phyloP scores from a whole-genome alignment of 179 eudicot species.

The Vitellaria paradoxa region DNA sequence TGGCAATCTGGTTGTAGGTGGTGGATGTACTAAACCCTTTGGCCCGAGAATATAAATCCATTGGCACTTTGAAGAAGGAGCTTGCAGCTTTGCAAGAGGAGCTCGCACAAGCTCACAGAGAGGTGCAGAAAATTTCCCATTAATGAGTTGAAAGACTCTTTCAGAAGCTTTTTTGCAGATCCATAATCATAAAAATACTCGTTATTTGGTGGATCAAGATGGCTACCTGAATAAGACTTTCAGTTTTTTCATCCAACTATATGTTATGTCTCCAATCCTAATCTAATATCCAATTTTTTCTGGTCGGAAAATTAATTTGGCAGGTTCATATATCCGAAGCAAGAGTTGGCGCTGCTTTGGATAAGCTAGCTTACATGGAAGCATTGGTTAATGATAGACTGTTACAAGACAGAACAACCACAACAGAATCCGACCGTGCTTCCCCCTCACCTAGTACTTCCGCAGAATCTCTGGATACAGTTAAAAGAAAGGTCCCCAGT shows the following conservation, averaged over 20 bases:
- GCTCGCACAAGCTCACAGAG: constrained; percentile 72
- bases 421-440: constrained; percentile 29
- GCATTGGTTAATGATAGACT: constrained; percentile 78
- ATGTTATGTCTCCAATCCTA: background rate
- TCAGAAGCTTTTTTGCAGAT: background rate
- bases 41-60: constrained; percentile 84
- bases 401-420: constrained; percentile 59
- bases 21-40: constrained; percentile 90
- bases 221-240: background rate
- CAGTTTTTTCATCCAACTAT: background rate
- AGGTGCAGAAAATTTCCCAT: constrained; percentile 38
- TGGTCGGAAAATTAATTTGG: constrained; percentile 10
- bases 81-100: constrained; percentile 77
- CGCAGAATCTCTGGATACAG: constrained; percentile 27
- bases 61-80: constrained; percentile 80
- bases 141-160: background rate
- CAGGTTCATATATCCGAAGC: constrained; percentile 99
- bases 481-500: constrained; percentile 37
- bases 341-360: constrained; percentile 78
- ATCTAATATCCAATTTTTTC: background rate
- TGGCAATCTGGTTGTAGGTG: constrained; percentile 42
- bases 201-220: too few relatives aligned
- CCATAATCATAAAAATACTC: background rate
- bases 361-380: constrained; percentile 96
- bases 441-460: constrained; percentile 62